Evolutionary conservation across 495 filamentous ascomycete species (phyloP).

Genomic region (Aspergillus cristatus): DNA sequence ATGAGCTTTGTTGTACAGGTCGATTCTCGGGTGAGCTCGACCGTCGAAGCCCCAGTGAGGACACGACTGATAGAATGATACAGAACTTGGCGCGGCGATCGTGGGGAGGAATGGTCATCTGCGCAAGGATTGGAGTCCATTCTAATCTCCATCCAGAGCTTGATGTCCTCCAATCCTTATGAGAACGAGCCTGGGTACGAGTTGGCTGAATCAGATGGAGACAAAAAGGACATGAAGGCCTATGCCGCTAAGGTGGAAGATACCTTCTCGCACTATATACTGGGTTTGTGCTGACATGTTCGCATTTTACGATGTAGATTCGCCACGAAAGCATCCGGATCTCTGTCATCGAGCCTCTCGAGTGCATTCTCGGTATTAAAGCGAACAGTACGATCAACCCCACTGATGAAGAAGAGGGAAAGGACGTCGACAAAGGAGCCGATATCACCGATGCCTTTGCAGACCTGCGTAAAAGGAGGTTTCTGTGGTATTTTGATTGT

Average conservation of each 20-base stretch:
- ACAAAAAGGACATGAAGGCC: conserved; percentile 60
- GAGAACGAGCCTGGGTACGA: conserved; percentile 96
- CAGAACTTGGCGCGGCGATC: conserved; percentile 88
- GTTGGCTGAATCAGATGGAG: conserved; percentile 46
- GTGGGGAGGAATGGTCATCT: conserved; percentile 89
- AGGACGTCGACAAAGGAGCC: conserved; percentile 41
- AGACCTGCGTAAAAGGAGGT: conserved; percentile 83
- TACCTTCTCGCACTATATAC: background rate
- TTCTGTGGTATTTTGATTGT: conserved; percentile 91
- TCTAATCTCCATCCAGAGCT: conserved; percentile 87
- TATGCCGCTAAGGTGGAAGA: conserved; percentile 75
- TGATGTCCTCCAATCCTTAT: conserved; percentile 91
- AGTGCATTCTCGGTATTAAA: conserved; percentile 62
- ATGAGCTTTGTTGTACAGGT: conserved; percentile 40
- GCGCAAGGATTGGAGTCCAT: conserved; percentile 94
- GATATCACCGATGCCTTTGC: conserved; percentile 71
- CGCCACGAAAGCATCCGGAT: conserved; percentile 84
- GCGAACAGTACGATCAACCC: conserved; percentile 37
- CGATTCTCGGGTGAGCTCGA: conserved; percentile 70
- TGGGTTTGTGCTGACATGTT: background rate
- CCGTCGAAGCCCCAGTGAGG: background rate
- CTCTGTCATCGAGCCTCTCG: conserved; percentile 76
- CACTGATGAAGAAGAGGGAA: conserved; percentile 33
- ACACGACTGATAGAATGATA: conserved; percentile 13
- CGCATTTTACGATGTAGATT: no score